Conservation (phyloP, 1,284 basidiomycete species). For the Moesziomyces antarcticus region DNA sequence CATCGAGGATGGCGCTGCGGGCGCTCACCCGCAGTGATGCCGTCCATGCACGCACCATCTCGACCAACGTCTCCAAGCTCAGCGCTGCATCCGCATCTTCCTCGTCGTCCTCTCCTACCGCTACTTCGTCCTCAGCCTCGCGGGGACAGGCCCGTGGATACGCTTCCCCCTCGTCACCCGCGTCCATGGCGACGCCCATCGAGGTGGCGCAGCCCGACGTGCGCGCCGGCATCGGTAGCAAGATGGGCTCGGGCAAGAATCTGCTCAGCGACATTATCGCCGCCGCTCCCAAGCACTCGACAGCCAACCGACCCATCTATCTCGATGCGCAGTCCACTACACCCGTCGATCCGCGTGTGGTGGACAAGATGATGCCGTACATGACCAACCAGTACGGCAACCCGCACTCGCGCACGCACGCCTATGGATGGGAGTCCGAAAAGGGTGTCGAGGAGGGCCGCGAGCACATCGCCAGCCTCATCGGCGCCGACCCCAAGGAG, state of each 20-base stretch:
- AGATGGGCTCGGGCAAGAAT: conserved; percentile 43
- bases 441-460: conserved; percentile 90
- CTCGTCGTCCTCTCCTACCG: conserved; percentile 7
- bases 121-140: background rate
- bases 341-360: conserved; percentile 94
- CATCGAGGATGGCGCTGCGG: conserved; percentile 36
- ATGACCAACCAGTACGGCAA: conserved; percentile 97
- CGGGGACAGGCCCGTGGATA: conserved; percentile 31
- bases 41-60: conserved; percentile 12
- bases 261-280: conserved; percentile 49
- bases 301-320: conserved; percentile 64
- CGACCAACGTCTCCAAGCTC: conserved; percentile 16
- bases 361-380: conserved; percentile 97
- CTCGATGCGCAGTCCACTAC: conserved; percentile 77
- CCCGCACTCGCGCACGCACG: conserved; percentile 96
- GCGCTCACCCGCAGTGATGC: conserved; percentile 31
- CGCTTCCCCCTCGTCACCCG: conserved; percentile 52
- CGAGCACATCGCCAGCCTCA: conserved; percentile 87
- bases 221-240: conserved; percentile 51
- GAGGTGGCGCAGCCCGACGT: conserved; percentile 56
- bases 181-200: conserved; percentile 58
- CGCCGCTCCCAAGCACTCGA: conserved; percentile 33
- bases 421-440: conserved; percentile 99
- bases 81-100: conserved; percentile 10
- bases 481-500: conserved; percentile 94